Base-by-base conservation (phyloP, 306 rosid genomes). In the Rosa rugosa region DNA sequence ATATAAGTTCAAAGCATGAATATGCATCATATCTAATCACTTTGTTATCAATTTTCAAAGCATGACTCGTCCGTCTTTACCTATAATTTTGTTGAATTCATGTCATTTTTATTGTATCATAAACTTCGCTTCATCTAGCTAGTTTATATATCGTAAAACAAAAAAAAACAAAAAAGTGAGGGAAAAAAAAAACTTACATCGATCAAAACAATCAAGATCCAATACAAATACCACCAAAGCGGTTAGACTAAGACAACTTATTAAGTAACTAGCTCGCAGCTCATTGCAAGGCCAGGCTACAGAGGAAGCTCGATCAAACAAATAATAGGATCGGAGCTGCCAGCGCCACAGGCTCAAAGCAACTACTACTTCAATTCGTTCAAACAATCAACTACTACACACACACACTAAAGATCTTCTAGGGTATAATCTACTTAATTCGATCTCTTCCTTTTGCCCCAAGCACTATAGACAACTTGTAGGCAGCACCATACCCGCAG, bases 401-500 rank as follows among this genome's bases (percentile, higher is more conserved):
- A 31, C 31, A 57, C 65, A 23, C 6, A 23, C 17, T 27, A 4
- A 13, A 27, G 6, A 25, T 1, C 40, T 62, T 11, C 59, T 54
- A 8, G 25, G 5, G 0, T 54, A 54, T 20, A 20, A 53, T 53
- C 20, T 54, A 6, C 62, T 54, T 54, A 20, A 54, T 54, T 4
- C n/a, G 60, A 18, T 20, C 25, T 7, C 4, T 20, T 18, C 4
- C 25, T 54, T 54, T 54, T 18, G 0, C 60, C 60, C 60, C 11
- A n/a, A 2, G 63, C 3, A 14, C 49, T 73, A 78, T 31, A 86
- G 73, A 64, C 89, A 84, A 70, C 60, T 64, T 9, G 73, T 8
- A 3, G 90, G 88, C 31, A 73, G 83, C 72, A 87, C 79, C 7
- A 57, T 2, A 57, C 86, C 90, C 14, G 66, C 56, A 16, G 83